Percentiles rank a stretch among this genome's conserved stretches.
These are phyloP conservation scores for Candida pseudoviswanathii DNA, from an alignment of 1,139 yeast species.

Conservation along the genomic window DNA sequence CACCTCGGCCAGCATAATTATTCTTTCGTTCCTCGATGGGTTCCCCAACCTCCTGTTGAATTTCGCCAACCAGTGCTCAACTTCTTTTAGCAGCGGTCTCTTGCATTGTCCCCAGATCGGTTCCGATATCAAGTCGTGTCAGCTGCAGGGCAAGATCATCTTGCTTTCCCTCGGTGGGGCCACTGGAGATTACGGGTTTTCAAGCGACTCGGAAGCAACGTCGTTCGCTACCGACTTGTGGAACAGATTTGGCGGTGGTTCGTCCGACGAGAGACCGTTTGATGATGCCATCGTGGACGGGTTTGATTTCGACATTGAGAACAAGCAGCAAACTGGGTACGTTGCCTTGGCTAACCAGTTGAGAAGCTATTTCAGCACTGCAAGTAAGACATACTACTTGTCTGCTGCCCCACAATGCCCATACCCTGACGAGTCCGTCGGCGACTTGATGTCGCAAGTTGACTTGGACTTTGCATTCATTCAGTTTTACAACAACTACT, in stretches of 20 bases:
- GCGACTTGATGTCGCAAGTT: conserved; percentile 60
- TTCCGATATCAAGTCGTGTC: conserved; percentile 73
- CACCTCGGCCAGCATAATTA: conserved; percentile 64
- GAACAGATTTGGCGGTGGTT: conserved; percentile 83
- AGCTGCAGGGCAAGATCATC: conserved; percentile 62
- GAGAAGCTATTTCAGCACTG: conserved; percentile 50
- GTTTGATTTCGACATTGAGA: conserved; percentile 43
- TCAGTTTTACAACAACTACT: conserved; percentile 89
- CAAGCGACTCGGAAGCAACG: conserved; percentile 58
- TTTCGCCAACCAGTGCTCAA: conserved; percentile 66
- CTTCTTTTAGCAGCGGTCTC: conserved; percentile 53
- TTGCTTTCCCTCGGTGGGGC: conserved; percentile 84
- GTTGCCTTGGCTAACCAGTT: conserved; percentile 60
- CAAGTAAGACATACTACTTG: conserved; percentile 65
- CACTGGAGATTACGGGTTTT: conserved; percentile 70
- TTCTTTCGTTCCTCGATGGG: conserved; percentile 63
- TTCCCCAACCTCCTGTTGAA: conserved; percentile 57
- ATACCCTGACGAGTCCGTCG: conserved; percentile 79
- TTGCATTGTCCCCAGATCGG: conserved; percentile 63
- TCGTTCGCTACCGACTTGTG: conserved; percentile 73
- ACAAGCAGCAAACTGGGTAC: conserved; percentile 51
- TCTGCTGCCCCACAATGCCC: conserved; percentile 95
- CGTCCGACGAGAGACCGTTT: conserved; percentile 65
- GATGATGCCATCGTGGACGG: conserved; percentile 47
- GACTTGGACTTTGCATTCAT: conserved; percentile 78